Evolutionary conservation across 176 grass and related monocot genomes (phyloP).

Genomic region (Oryza australiensis): DNA sequence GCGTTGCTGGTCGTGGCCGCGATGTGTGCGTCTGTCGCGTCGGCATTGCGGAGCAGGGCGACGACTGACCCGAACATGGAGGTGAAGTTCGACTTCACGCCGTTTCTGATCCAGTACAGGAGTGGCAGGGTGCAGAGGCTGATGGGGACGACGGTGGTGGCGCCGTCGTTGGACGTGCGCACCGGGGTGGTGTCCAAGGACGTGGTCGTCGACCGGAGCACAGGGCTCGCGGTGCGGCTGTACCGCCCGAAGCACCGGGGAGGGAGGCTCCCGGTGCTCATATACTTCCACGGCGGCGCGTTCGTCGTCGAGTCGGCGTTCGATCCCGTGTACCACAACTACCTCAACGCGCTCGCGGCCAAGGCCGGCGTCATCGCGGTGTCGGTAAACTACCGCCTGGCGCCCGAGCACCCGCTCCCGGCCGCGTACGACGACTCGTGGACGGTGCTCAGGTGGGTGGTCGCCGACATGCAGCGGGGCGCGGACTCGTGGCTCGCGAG

Average conservation of each 20-base stretch:
- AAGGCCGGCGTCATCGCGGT: conserved; percentile 48
- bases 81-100: conserved; percentile 74
- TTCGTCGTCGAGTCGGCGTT: conserved; percentile 74
- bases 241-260: conserved; percentile 35
- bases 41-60: conserved; percentile 35
- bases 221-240: conserved; percentile 48
- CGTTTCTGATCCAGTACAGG: conserved; percentile 58
- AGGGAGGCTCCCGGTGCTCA: conserved; percentile 55
- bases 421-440: conserved; percentile 81
- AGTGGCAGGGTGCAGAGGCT: conserved; percentile 57
- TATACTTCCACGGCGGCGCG: conserved; percentile 92
- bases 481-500: conserved; percentile 51
- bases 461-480: conserved; percentile 14
- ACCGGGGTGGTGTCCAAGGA: conserved; percentile 62
- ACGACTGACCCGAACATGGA: conserved; percentile 31
- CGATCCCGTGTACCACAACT: conserved; percentile 58
- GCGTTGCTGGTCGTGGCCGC: background rate
- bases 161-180: conserved; percentile 40
- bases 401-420: conserved; percentile 70
- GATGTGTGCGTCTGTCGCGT: background rate
- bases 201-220: conserved; percentile 40
- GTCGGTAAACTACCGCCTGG: conserved; percentile 76
- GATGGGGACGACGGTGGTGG: conserved; percentile 38
- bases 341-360: conserved; percentile 56
- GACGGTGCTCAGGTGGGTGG: conserved; percentile 62